These are phyloP conservation scores for Salisapilia sapeloensis DNA, from an alignment of 352 stramenopile species.

Conservation along the genomic window DNA sequence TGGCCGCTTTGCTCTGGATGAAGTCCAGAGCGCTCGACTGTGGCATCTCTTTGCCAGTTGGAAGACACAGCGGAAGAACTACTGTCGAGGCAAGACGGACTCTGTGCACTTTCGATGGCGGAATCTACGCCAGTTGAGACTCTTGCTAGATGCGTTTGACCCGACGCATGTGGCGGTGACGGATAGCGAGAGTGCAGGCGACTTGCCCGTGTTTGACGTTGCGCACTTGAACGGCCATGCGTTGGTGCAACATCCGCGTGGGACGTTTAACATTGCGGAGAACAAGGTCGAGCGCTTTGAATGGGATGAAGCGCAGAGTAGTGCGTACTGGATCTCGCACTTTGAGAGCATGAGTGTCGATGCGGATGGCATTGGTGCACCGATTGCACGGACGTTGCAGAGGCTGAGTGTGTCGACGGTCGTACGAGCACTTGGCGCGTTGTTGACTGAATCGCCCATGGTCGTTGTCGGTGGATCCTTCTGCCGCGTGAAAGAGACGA, in stretches of 20 bases:
- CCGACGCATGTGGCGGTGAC: constrained; percentile 56
- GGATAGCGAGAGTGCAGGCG: constrained; percentile 5
- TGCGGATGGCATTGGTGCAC: constrained; percentile 13
- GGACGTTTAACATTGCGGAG: too few relatives aligned
- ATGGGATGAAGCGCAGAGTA: too few relatives aligned
- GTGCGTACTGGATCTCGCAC: constrained; percentile 55
- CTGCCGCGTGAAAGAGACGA: constrained; percentile 55
- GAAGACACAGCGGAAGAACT: constrained; percentile 42
- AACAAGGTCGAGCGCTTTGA: too few relatives aligned
- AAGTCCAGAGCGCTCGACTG: constrained; percentile 61
- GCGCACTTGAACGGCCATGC: constrained; percentile 59
- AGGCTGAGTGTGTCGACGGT: constrained; percentile 57
- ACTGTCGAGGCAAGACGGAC: constrained; percentile 53
- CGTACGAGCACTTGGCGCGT: constrained; percentile 30
- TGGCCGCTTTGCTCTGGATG: constrained; percentile 61
- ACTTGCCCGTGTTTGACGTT: constrained; percentile 62
- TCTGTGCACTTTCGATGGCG: constrained; percentile 37
- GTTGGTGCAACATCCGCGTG: constrained; percentile 57
- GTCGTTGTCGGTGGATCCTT: constrained; percentile 62
- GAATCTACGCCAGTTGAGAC: constrained; percentile 54
- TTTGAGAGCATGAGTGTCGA: constrained; percentile 33
- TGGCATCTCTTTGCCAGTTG: constrained; percentile 76
- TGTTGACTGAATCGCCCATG: constrained; percentile 59
- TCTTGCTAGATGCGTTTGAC: constrained; percentile 56
- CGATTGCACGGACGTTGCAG: constrained; percentile 33